These are phyloP conservation scores for Diaporthe ampelina DNA, from an alignment of 2,329 filamentous ascomycete species.

Conservation along the genomic window DNA sequence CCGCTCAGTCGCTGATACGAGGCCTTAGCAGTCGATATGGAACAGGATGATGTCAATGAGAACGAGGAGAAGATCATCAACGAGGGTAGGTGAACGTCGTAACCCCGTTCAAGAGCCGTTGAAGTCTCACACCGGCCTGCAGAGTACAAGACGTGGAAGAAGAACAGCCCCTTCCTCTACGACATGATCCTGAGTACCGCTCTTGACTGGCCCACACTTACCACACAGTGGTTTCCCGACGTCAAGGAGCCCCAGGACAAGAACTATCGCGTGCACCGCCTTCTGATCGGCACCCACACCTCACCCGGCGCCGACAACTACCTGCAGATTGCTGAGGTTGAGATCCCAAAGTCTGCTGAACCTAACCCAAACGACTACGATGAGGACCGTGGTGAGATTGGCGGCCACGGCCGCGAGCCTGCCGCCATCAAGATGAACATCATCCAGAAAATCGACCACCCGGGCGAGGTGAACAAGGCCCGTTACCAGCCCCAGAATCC, in stretches of 20 bases:
- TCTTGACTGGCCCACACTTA: conserved; percentile 96
- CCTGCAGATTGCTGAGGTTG: conserved; percentile 93
- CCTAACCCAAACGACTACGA: conserved; percentile 89
- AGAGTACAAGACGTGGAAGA: conserved; percentile 99
- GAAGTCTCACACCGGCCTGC: conserved; percentile 40
- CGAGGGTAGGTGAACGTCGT: conserved; percentile 68
- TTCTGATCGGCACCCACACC: conserved; percentile 95
- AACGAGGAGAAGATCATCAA: conserved; percentile 91
- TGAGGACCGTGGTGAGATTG: conserved; percentile 91
- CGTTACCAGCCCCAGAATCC: conserved; percentile 98
- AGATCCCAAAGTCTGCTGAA: conserved; percentile 84
- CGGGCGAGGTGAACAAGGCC: conserved; percentile 97
- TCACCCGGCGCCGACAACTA: conserved; percentile 89
- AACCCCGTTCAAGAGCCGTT: not conserved
- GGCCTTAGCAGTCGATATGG: conserved; percentile 56
- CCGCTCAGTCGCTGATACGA: not conserved
- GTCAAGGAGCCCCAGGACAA: conserved; percentile 90
- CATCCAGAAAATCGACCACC: conserved; percentile 95
- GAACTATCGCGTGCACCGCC: conserved; percentile 87
- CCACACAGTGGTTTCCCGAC: conserved; percentile 98
- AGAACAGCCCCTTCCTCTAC: conserved; percentile 98
- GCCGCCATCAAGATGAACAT: conserved; percentile 88
- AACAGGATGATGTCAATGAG: conserved; percentile 79
- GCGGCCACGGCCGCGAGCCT: conserved; percentile 87
- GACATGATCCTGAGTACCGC: conserved; percentile 97